Evolutionary conservation across 2,329 filamentous ascomycete genomes (phyloP).

Genomic region (Amauroascus niger): DNA sequence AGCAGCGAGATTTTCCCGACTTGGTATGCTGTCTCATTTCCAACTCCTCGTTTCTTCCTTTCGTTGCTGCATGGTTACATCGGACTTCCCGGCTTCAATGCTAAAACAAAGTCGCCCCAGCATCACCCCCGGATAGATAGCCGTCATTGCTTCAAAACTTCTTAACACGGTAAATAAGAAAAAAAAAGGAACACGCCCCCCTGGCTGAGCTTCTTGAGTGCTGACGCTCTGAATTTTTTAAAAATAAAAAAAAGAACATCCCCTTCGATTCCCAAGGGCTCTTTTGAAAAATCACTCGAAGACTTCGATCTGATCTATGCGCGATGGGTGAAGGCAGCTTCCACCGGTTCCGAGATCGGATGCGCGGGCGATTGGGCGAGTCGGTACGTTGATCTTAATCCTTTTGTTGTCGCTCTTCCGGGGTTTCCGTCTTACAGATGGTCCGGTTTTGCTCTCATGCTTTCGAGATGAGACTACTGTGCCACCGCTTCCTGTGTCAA

Average conservation of each 20-base stretch:
- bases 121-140: not conserved
- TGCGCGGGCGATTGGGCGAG: constrained; percentile 9
- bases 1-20: not conserved
- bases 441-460: not conserved
- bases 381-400: constrained; percentile 17
- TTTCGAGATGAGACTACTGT: not conserved
- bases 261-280: too few relatives aligned
- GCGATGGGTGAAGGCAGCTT: constrained; percentile 13
- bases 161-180: too few relatives aligned
- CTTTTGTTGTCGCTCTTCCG: not conserved
- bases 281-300: too few relatives aligned
- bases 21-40: not conserved
- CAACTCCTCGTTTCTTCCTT: not conserved
- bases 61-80: not conserved
- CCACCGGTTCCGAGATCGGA: constrained; percentile 12
- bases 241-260: too few relatives aligned
- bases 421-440: not conserved
- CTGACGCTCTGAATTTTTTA: too few relatives aligned
- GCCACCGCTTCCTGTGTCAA: too few relatives aligned
- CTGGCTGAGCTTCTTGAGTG: too few relatives aligned
- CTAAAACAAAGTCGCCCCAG: constrained; percentile 2
- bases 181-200: too few relatives aligned
- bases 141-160: not conserved
- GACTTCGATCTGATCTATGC: too few relatives aligned
- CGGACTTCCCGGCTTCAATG: constrained; percentile 1